Evolutionary conservation across 1,284 basidiomycete genomes (phyloP).

Genomic region (Rugosomyces carneus): DNA sequence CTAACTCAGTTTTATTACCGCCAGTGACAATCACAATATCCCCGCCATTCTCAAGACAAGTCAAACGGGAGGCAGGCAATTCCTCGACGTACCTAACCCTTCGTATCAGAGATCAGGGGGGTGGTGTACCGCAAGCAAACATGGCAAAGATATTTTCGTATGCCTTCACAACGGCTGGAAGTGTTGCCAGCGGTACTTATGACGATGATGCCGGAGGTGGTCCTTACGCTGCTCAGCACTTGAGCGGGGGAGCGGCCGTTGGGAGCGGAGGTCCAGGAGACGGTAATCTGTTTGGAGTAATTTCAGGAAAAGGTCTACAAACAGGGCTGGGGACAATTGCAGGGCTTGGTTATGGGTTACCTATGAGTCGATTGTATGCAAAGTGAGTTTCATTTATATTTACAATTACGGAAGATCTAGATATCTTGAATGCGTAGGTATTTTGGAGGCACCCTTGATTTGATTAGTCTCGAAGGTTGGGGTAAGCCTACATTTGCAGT

Average conservation of each 20-base stretch:
- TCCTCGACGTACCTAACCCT: slow-evolving; percentile 59
- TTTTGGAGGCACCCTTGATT: slow-evolving; percentile 73
- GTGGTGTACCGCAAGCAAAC: slow-evolving; percentile 72
- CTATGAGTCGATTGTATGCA: slow-evolving; percentile 81
- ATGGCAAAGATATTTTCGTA: slow-evolving; percentile 83
- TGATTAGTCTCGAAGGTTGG: slow-evolving; percentile 77
- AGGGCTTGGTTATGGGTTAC: slow-evolving; percentile 80
- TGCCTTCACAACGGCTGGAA: slow-evolving; percentile 82
- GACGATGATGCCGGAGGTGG: slow-evolving; percentile 50
- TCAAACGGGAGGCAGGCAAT: slow-evolving; percentile 23
- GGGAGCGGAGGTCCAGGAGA: slow-evolving; percentile 43
- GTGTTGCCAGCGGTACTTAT: slow-evolving; percentile 28
- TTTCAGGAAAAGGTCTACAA: slow-evolving; percentile 70
- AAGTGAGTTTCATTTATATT: slow-evolving; percentile 31
- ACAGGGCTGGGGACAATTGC: slow-evolving; percentile 70
- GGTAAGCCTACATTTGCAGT: slow-evolving; percentile 38
- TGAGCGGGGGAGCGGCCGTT: slow-evolving; percentile 64
- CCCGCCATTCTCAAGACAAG: slow-evolving; percentile 33
- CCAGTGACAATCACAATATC: slow-evolving; percentile 73
- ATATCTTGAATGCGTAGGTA: slow-evolving; percentile 38
- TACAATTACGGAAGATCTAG: not conserved
- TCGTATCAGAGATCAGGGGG: slow-evolving; percentile 81
- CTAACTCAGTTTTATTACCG: slow-evolving; percentile 38
- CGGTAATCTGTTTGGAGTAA: slow-evolving; percentile 65
- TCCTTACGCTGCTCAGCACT: slow-evolving; percentile 67